Conservation (phyloP, 768 basidiomycete species). For the Termitomyces sp. region DNA sequence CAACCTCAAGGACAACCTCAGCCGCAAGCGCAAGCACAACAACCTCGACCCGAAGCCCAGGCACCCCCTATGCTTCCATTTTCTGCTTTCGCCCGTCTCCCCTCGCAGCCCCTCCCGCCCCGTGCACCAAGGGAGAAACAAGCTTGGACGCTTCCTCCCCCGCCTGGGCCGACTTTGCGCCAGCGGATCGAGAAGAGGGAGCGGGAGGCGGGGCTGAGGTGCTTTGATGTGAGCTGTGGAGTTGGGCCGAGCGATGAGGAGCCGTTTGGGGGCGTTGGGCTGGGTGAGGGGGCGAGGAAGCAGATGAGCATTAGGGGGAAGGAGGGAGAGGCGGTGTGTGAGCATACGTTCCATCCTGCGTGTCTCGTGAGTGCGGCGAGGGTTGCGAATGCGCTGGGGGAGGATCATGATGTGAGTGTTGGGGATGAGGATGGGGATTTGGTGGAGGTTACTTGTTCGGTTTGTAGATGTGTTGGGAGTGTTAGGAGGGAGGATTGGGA, state of each 20-base stretch:
- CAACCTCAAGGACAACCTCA: neutral
- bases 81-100: no score
- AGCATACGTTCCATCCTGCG: slow-evolving; percentile 66
- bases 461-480: slow-evolving; percentile 62
- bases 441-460: slow-evolving; percentile 72
- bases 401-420: slow-evolving; percentile 35
- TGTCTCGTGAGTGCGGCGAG: slow-evolving; percentile 71
- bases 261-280: slow-evolving; percentile 37
- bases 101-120: no score
- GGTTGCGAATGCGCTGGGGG: slow-evolving; percentile 50
- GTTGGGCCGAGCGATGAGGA: slow-evolving; percentile 75
- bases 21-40: slow-evolving; percentile 2
- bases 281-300: slow-evolving; percentile 23
- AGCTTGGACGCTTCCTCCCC: slow-evolving; percentile 56
- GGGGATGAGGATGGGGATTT: slow-evolving; percentile 28
- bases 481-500: slow-evolving; percentile 62
- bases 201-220: slow-evolving; percentile 68
- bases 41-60: neutral
- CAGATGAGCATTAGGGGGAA: slow-evolving; percentile 35
- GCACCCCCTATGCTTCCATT: no score
- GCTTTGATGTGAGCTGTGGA: slow-evolving; percentile 70
- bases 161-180: slow-evolving; percentile 69
- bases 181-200: slow-evolving; percentile 72
- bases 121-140: slow-evolving; percentile 27
- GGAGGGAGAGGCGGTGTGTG: slow-evolving; percentile 37